Evolutionary conservation across 352 stramenopile genomes (phyloP).

Genomic region (Plasmopara muralis): DNA sequence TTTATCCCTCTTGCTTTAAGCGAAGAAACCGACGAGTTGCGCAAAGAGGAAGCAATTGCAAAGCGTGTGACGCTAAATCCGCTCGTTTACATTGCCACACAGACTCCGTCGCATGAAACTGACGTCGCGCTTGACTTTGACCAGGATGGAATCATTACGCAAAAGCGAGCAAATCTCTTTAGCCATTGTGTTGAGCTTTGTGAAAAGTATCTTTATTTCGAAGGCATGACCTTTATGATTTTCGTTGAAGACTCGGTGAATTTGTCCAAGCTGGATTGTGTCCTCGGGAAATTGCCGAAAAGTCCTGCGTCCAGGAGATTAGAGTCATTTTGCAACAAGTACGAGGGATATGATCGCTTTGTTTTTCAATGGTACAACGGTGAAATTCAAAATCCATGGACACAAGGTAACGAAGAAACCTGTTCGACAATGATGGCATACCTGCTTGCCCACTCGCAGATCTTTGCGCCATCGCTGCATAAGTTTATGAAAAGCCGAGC

Average conservation of each 20-base stretch:
- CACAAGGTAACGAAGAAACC: conserved; percentile 13
- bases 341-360: conserved; percentile 55
- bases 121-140: conserved; percentile 26
- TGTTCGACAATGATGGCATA: conserved; percentile 47
- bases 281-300: conserved; percentile 51
- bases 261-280: conserved; percentile 57
- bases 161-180: conserved; percentile 53
- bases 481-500: conserved; percentile 59
- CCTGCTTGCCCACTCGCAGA: conserved; percentile 51
- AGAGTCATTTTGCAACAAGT: conserved; percentile 53
- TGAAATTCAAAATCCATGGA: conserved; percentile 66
- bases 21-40: conserved; percentile 50
- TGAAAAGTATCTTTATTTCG: conserved; percentile 73
- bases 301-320: conserved; percentile 49
- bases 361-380: conserved; percentile 74
- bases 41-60: conserved; percentile 49
- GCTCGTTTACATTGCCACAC: conserved; percentile 63
- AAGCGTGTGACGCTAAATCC: conserved; percentile 63
- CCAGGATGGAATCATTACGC: conserved; percentile 19
- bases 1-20: conserved; percentile 34
- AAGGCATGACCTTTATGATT: conserved; percentile 75
- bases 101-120: conserved; percentile 18
- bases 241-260: conserved; percentile 58
- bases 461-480: conserved; percentile 52
- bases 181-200: conserved; percentile 46